Evolutionary conservation across 148 eudicot species (phyloP).

Genomic region (Beta vulgaris): DNA sequence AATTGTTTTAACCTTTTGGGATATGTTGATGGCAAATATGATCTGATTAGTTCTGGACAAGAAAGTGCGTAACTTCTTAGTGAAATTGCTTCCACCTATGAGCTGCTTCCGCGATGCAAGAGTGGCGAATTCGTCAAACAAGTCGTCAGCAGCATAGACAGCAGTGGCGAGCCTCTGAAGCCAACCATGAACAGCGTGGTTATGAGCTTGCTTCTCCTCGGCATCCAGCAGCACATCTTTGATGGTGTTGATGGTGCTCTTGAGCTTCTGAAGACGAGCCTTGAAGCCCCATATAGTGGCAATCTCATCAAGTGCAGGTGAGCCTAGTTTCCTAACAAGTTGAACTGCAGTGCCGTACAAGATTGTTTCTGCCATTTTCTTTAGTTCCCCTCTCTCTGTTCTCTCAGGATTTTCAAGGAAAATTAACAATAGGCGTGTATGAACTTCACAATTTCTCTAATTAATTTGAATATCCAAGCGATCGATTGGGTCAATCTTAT

Average conservation of each 20-base stretch:
- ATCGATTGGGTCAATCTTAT: too few species aligned
- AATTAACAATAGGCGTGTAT: too few species aligned
- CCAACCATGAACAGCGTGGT: conserved; percentile 16
- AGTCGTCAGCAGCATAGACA: conserved; percentile 17
- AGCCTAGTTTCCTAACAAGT: too few species aligned
- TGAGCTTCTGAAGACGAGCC: neutral
- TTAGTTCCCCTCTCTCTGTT: too few species aligned
- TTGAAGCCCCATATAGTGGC: too few species aligned
- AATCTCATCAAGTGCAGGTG: too few species aligned
- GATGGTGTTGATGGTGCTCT: conserved; percentile 8
- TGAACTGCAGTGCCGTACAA: too few species aligned
- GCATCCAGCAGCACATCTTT: conserved; percentile 26
- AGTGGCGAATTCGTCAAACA: conserved; percentile 18
- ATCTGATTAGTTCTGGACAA: neutral
- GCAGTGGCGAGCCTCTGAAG: conserved; percentile 20
- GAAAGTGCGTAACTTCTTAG: conserved; percentile 1
- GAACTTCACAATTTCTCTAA: too few species aligned
- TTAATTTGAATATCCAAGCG: too few species aligned
- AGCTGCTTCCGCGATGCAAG: neutral
- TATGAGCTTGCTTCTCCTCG: conserved; percentile 17
- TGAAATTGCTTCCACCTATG: neutral
- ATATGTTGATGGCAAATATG: neutral
- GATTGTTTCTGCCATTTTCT: too few species aligned
- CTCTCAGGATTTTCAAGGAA: too few species aligned
- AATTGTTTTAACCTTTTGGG: neutral